Base-by-base conservation (phyloP, 805 yeast species). In the Suhomyces sp. region DNA sequence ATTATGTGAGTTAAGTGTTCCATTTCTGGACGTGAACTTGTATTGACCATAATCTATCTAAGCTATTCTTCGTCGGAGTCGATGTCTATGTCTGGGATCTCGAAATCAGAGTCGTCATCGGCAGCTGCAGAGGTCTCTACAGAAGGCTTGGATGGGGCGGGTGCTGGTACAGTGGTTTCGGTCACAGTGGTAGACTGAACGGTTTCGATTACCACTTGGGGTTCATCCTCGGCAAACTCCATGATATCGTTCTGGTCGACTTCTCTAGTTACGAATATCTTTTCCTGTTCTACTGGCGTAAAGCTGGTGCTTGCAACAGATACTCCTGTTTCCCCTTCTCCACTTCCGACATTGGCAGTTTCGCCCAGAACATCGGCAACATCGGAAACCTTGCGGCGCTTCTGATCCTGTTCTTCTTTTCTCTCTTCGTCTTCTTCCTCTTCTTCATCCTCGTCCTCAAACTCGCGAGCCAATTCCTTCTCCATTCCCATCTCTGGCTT, bases 11-110 rank as follows among this genome's bases (percentile, higher is more conserved):
- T 27, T 1, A 12, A 12, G n/a, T 27, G 31, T 10, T n/a, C n/a
- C n/a, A n/a, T n/a, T n/a, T n/a, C n/a, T n/a, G n/a, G 5, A 10
- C 6, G 9, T 8, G 27, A 8, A 25, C 12, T 25, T 10, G 9
- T 12, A 27, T 27, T 27, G n/a, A 12, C 1, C 2, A 6, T 12
- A n/a, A 27, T 31, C 19, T 31, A 24, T 4, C 49, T 71, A 27
- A 10, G 31, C 31, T 27, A 73, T 19, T 68, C 72, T 47, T 74
- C 78, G 1, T 75, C 71, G 22, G 77, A 81, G 47, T 74, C 80
- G 45, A 76, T 62, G 43, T 72, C 77, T 49, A 76, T 68, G 13
- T 64, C 68, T 6, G 85, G 85, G 49, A 81, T 78, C 54, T 80
- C 85, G 44, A 80, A 76, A 55, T 81, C 84, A 17, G 79, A 72